phyloP scores from a whole-genome alignment of 768 basidiomycete species.

The Leccinum broughii region DNA sequence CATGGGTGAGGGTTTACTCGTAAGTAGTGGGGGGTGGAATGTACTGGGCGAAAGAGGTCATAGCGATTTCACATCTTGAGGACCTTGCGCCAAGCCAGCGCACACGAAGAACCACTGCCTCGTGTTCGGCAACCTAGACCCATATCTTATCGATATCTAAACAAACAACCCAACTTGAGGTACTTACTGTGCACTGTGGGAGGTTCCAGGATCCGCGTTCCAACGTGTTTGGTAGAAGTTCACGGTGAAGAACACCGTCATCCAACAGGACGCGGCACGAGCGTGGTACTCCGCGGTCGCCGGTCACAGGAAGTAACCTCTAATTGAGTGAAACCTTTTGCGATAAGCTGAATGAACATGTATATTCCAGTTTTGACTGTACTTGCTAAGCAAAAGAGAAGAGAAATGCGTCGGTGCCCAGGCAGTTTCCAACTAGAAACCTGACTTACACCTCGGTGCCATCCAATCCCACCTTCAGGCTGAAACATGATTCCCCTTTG shows the following conservation, averaged over 20 bases:
- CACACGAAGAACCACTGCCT: not conserved
- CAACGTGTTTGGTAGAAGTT: not conserved
- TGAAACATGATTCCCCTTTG: too few relatives aligned
- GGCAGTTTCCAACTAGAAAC: not conserved
- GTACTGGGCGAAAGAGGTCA: not conserved
- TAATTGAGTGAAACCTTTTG: not conserved
- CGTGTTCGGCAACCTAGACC: not conserved
- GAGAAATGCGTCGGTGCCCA: too few relatives aligned
- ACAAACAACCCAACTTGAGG: not conserved
- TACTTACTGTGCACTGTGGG: not conserved
- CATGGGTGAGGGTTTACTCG: slow-evolving; percentile 6
- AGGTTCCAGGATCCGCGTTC: not conserved
- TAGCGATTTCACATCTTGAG: not conserved
- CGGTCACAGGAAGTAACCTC: not conserved
- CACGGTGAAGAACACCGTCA: not conserved
- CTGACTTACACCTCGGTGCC: too few relatives aligned
- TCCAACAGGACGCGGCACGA: not conserved
- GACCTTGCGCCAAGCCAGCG: not conserved
- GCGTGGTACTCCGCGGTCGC: not conserved
- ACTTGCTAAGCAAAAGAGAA: too few relatives aligned
- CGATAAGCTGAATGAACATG: not conserved
- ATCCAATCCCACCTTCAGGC: not conserved
- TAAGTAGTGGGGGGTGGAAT: not conserved
- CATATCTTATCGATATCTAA: not conserved
- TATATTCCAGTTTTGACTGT: too few relatives aligned